phyloP scores from a whole-genome alignment of 306 rosid species.

The Hylodesmum podocarpum region DNA sequence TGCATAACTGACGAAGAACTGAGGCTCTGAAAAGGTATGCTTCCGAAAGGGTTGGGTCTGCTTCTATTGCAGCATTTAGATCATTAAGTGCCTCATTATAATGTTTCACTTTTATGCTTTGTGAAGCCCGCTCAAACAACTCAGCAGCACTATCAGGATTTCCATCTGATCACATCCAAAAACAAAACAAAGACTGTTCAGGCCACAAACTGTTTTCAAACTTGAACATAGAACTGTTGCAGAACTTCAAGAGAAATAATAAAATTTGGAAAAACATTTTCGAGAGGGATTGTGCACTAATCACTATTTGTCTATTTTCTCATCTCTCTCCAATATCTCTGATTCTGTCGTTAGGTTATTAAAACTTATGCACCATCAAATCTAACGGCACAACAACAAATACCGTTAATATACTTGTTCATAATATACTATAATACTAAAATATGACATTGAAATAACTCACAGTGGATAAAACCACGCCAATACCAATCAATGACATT shows the following conservation, averaged over 20 bases:
- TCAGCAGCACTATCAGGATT: conserved; percentile 75
- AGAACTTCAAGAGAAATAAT: conserved; percentile 1
- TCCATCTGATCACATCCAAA: conserved; percentile 49
- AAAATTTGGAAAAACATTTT: neutral
- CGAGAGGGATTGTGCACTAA: neutral
- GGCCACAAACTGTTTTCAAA: neutral
- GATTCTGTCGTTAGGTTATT: neutral
- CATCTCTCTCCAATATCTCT: neutral
- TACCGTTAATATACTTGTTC: neutral
- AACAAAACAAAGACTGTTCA: conserved; percentile 26
- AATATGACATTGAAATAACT: neutral
- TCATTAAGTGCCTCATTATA: conserved; percentile 92
- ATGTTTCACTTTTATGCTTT: conserved; percentile 74
- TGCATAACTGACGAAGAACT: conserved; percentile 90
- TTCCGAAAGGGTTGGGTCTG: conserved; percentile 87
- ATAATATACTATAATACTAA: neutral
- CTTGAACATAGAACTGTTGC: conserved; percentile 10
- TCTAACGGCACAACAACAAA: neutral
- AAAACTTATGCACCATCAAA: neutral
- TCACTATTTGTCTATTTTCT: neutral
- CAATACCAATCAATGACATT: neutral
- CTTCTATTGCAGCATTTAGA: conserved; percentile 94
- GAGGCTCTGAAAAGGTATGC: conserved; percentile 84
- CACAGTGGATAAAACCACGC: neutral
- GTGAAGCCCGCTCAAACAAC: conserved; percentile 77